Conservation (phyloP, 1,284 basidiomycete species). For the Earliella scabrosa region DNA sequence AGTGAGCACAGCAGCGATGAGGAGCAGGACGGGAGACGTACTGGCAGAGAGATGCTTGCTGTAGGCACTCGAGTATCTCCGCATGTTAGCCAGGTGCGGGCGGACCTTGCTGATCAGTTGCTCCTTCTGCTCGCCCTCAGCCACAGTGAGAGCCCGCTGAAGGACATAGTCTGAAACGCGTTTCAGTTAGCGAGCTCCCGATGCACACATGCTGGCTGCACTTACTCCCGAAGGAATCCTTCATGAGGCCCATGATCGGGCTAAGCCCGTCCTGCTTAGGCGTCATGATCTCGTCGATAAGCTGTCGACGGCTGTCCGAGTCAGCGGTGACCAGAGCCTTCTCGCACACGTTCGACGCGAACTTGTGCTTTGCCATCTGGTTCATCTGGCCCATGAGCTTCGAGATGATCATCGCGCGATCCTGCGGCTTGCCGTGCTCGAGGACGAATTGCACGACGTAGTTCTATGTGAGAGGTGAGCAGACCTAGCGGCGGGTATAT, state of each 20-base stretch:
- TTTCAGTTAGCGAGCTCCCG: background rate
- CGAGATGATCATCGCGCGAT: constrained; percentile 71
- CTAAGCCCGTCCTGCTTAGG: constrained; percentile 65
- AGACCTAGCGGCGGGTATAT: constrained; percentile 9
- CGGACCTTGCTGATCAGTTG: constrained; percentile 63
- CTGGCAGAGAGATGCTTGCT: constrained; percentile 82
- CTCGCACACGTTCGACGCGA: constrained; percentile 97
- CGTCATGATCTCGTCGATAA: constrained; percentile 85
- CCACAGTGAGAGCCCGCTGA: constrained; percentile 75
- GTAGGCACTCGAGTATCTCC: constrained; percentile 71
- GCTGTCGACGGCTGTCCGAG: constrained; percentile 59
- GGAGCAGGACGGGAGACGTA: constrained; percentile 41
- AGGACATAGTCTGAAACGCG: constrained; percentile 75
- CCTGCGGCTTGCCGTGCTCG: constrained; percentile 75
- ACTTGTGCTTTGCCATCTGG: constrained; percentile 88
- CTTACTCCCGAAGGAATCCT: constrained; percentile 89
- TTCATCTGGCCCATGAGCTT: constrained; percentile 83
- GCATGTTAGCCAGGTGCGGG: constrained; percentile 72
- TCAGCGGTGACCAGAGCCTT: constrained; percentile 81
- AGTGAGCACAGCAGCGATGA: constrained; percentile 5
- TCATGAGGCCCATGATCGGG: constrained; percentile 82
- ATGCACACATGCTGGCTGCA: constrained; percentile 19
- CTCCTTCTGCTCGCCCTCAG: constrained; percentile 74
- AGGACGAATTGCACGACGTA: constrained; percentile 97
- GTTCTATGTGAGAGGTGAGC: constrained; percentile 55